These are phyloP conservation scores for Sisymbrium altissimum DNA, from an alignment of 345 rosid species.

Conservation along the genomic window DNA sequence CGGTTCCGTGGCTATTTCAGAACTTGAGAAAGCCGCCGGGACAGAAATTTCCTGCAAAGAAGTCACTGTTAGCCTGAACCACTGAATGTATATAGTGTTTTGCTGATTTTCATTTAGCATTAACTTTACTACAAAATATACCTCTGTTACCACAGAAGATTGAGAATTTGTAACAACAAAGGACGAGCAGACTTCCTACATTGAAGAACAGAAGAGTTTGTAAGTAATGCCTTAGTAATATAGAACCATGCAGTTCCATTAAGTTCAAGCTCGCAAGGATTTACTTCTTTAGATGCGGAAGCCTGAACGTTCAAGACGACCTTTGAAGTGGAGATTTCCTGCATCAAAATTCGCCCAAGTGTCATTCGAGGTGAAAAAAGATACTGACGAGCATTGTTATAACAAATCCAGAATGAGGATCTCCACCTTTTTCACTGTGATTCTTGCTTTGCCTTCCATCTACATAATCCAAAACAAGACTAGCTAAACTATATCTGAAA, in stretches of 20 bases:
- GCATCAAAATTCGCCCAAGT: constrained; percentile 18
- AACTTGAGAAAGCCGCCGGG: constrained; percentile 20
- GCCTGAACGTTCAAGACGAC: constrained; percentile 29
- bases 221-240: constrained; percentile 1
- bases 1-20: constrained; percentile 5
- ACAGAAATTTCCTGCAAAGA: constrained; percentile 31
- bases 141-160: constrained; percentile 25
- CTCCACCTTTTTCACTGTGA: constrained; percentile 10
- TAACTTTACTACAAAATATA: not conserved
- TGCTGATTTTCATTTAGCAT: not conserved
- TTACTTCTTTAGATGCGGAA: constrained; percentile 39
- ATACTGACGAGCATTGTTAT: not conserved
- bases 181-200: constrained; percentile 17
- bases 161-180: constrained; percentile 1
- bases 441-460: constrained; percentile 18
- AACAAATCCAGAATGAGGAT: constrained; percentile 1
- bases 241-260: not conserved
- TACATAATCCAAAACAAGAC: constrained; percentile 19
- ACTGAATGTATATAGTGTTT: not conserved
- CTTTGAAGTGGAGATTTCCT: constrained; percentile 37
- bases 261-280: not conserved
- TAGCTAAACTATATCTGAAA: not conserved
- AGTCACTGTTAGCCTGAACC: not conserved
- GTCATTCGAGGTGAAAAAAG: not conserved
- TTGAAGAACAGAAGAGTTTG: not conserved